Base-by-base conservation (phyloP, 306 rosid genomes). In the Rosa persica region DNA sequence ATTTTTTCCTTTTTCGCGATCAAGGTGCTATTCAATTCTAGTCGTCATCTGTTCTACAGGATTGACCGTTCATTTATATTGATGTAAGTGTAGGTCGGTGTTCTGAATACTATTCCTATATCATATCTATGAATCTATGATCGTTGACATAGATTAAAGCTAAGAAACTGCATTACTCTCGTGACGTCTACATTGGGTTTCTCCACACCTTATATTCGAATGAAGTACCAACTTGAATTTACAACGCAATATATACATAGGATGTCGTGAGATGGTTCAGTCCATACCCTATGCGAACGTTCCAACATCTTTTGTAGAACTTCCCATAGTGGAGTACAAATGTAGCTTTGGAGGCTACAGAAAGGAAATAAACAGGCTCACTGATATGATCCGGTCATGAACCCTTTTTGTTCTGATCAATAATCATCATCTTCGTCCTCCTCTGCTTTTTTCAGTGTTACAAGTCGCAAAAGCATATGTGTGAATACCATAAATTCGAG, bases 401-500 rank as follows among this genome's bases (percentile, higher is more conserved):
- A 3, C 25, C 25, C 30, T 57, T 57, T 57, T 15, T 57, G 62
- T 8, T 57, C 30, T 57, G 62, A n/a, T n/a, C n/a, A 9, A 55
- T n/a, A 8, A 57, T 57, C 62, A 57, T 57, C 62, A 57, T 57
- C 30, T 2, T 57, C 61, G 9, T 54, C 61, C 22, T 54, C 4
- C 3, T 52, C 6, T 0, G 10, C 5, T 1, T 8, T n/a, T 20
- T 2, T 6, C 11, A 54, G 61, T 54, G 66, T 60, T 12, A 60
- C 15, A 23, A 11, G 30, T 60, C 3, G 19, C 19, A 61, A 5
- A 25, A 8, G 36, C 12, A 22, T n/a, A 2, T 17, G 5, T 7
- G 70, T 65, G 70, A 65, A 65, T 15, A 36, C 46, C 46, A 65
- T 65, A 15, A 36, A 65, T 65, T 36, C 23, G 67, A 61, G 34